Base-by-base conservation (phyloP, 2,329 filamentous ascomycete genomes). In the Herpotrichia juniperi region DNA sequence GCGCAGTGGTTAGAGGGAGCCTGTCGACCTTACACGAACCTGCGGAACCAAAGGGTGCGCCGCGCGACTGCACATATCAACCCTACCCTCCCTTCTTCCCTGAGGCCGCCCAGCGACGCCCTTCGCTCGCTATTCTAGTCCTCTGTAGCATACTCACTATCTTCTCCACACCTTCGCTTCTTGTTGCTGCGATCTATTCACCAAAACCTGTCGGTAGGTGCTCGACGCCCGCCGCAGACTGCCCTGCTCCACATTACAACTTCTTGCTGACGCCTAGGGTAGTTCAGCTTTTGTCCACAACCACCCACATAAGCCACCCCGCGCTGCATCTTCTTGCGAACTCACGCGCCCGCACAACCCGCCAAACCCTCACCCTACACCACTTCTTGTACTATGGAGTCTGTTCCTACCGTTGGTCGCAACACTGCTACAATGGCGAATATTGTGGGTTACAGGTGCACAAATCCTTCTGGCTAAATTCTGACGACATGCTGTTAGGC, bases 241-340 rank as follows among this genome's bases (percentile, higher is more conserved):
- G 43, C 43, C 57, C 51, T 44, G 48, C 17, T n/a, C 25, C 30
- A 28, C 21, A 48, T 54, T n/a, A n/a, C n/a, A n/a, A n/a, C 47
- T 55, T 48, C 46, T 50, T 66, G 70, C 71, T 74, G 70, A 74
- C 69, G 68, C 64, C 66, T 68, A 53, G 57, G 51, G 56, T 59
- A 65, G 62, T 63, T 59, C 59, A 66, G 61, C 63, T 62, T 54
- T 58, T 50, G 30, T 43, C 56, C 54, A 56, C 50, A 40, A 10
- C 37, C 37, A 24, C 37, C 21, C 21, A 57, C 58, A 67, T 62
- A 64, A 63, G 56, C 64, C 54, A 42, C 63, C 58, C 61, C 57
- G 48, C 59, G 53, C 54, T 59, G 42, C 54, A 50, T 34, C 47
- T 45, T 52, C 31, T 50, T 44, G 47, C 40, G 42, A 48, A 48